Percentiles rank a stretch among this genome's conserved stretches.
phyloP scores from a whole-genome alignment of 2,329 filamentous ascomycete species.

The Stachybotrys chartarum region DNA sequence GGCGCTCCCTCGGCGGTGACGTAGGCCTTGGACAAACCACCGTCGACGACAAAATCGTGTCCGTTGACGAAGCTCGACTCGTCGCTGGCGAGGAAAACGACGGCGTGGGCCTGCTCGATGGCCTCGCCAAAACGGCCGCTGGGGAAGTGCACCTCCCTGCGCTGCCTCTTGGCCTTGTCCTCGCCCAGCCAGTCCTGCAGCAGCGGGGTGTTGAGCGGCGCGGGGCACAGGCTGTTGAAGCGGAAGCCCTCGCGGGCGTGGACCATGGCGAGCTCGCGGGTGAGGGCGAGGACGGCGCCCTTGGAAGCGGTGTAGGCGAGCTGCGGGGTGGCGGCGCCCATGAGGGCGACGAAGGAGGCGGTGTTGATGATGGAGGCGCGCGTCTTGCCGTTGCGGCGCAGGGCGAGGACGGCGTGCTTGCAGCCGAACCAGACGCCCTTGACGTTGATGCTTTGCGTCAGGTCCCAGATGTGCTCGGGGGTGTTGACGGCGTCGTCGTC shows the following conservation, averaged over 20 bases:
- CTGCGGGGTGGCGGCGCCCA: constrained; percentile 82
- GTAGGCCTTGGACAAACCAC: constrained; percentile 92
- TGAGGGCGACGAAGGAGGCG: constrained; percentile 78
- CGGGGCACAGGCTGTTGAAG: constrained; percentile 87
- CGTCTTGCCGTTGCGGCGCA: constrained; percentile 74
- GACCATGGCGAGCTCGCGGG: constrained; percentile 83
- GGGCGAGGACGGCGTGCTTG: constrained; percentile 81
- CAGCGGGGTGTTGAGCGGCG: constrained; percentile 84
- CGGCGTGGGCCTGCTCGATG: constrained; percentile 86
- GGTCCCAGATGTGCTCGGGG: constrained; percentile 85
- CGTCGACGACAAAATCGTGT: constrained; percentile 90
- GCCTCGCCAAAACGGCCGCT: constrained; percentile 84
- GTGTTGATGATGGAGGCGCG: constrained; percentile 86
- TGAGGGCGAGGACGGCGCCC: constrained; percentile 84
- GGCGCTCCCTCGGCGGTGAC: constrained; percentile 58
- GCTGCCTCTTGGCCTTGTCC: constrained; percentile 70
- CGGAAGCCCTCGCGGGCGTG: constrained; percentile 83
- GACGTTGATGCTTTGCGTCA: constrained; percentile 91
- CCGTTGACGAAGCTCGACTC: constrained; percentile 88
- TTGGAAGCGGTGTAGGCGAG: constrained; percentile 92
- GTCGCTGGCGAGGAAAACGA: constrained; percentile 80
- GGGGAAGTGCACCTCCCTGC: constrained; percentile 86
- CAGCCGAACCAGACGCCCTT: constrained; percentile 97
- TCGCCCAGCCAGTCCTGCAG: constrained; percentile 92
- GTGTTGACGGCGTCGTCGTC: constrained; percentile 77